Conservation (phyloP, 1,284 basidiomycete species). For the Schizophyllum commune region DNA sequence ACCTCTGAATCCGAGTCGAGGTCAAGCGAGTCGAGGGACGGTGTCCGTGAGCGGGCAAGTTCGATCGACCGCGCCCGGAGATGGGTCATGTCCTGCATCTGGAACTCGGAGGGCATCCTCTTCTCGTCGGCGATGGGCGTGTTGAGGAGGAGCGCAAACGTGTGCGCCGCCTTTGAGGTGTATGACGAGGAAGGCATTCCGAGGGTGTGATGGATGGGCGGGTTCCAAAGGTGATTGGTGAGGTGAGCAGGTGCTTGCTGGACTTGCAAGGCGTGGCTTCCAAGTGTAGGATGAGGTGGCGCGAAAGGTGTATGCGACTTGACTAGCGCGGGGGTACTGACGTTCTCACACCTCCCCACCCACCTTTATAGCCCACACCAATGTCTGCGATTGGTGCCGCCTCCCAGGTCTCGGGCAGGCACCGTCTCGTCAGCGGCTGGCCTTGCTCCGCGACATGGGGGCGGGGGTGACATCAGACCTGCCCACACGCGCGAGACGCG, state of each 20-base stretch:
- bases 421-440: not conserved
- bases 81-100: slow-evolving; percentile 7
- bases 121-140: slow-evolving; percentile 7
- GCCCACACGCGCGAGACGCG: not conserved
- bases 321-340: not conserved
- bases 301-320: no score
- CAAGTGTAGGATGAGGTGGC: no score
- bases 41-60: not conserved
- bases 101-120: not conserved
- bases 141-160: slow-evolving; percentile 7
- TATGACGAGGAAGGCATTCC: slow-evolving; percentile 3
- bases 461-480: not conserved
- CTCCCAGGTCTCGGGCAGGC: not conserved
- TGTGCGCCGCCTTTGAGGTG: slow-evolving; percentile 6
- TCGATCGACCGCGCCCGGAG: not conserved
- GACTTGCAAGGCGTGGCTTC: no score
- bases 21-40: not conserved
- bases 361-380: not conserved
- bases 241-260: no score
- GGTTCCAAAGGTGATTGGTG: not conserved
- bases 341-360: not conserved
- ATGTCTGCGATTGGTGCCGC: not conserved
- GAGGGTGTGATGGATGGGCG: no score
- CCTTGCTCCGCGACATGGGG: not conserved
- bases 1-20: not conserved